Percentiles rank a stretch among this genome's conserved stretches.
These are phyloP conservation scores for Wallacemonas rigidus DNA, from an alignment of 208 protist species.

Conservation along the genomic window DNA sequence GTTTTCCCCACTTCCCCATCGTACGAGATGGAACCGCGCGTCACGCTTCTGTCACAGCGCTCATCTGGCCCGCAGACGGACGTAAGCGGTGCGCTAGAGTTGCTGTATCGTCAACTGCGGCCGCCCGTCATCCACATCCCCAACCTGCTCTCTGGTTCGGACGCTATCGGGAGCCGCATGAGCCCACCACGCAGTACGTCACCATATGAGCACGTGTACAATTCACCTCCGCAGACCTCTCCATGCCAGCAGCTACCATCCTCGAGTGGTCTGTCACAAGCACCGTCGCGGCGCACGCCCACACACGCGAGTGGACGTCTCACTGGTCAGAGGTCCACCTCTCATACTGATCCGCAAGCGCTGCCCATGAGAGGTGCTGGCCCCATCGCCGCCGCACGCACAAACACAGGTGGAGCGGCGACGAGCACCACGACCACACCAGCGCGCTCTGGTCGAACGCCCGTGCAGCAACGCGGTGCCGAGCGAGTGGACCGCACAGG, in stretches of 20 bases:
- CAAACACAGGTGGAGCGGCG: background rate
- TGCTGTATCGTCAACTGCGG: background rate
- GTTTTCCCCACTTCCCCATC: no score
- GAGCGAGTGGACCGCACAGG: background rate
- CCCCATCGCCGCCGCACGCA: background rate
- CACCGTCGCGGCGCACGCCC: background rate
- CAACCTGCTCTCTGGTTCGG: constrained; percentile 5
- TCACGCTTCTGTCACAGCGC: constrained; percentile 23
- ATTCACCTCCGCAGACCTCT: background rate
- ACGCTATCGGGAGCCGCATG: background rate
- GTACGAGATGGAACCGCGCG: background rate
- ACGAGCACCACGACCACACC: background rate
- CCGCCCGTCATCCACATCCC: background rate
- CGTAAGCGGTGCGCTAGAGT: background rate
- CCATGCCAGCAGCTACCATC: background rate
- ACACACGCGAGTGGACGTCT: background rate
- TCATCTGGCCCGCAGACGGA: constrained; percentile 8
- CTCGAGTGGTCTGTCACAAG: background rate
- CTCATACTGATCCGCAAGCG: constrained; percentile 12
- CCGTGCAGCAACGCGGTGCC: background rate
- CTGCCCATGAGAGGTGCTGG: background rate
- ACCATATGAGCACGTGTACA: constrained; percentile 13
- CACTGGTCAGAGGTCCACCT: constrained; percentile 11
- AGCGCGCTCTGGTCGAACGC: background rate
- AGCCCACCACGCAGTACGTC: constrained; percentile 4